A percentile compares a stretch with the other conserved stretches of the same genome.
Conservation (phyloP, 2,329 filamentous ascomycete genomes). For the Ophiostoma montium region DNA sequence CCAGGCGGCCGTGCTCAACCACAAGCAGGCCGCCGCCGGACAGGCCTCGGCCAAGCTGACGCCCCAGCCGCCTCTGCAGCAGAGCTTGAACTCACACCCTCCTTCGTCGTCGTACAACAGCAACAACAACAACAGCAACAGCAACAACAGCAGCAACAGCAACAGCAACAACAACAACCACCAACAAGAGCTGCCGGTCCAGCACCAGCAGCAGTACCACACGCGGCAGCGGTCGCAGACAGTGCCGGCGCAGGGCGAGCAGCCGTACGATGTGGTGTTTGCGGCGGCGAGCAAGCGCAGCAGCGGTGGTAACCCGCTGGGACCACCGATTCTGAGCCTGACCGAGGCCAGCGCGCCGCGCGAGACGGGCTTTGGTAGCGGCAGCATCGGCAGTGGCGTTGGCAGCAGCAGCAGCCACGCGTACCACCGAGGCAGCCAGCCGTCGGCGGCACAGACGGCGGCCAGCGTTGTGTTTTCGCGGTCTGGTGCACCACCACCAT, state of each 20-base stretch:
- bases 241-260: slow-evolving; percentile 41
- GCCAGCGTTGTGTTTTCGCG: slow-evolving; percentile 61
- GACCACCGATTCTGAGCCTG: slow-evolving; percentile 48
- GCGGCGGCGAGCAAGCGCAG: slow-evolving; percentile 27
- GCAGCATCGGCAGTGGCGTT: too few species aligned
- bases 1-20: slow-evolving; percentile 59
- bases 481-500: slow-evolving; percentile 35
- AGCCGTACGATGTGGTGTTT: slow-evolving; percentile 23
- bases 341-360: slow-evolving; percentile 50
- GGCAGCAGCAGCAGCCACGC: slow-evolving; percentile 27
- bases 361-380: slow-evolving; percentile 41
- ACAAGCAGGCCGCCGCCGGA: slow-evolving; percentile 32
- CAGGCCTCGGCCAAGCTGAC: slow-evolving; percentile 7
- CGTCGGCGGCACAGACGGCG: slow-evolving; percentile 53
- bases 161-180: slow-evolving; percentile 25
- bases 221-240: slow-evolving; percentile 61
- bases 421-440: slow-evolving; percentile 45
- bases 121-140: slow-evolving; percentile 40
- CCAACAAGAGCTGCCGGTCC: slow-evolving; percentile 7
- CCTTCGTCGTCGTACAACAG: too few species aligned
- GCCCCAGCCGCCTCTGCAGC: slow-evolving; percentile 25
- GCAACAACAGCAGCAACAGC: slow-evolving; percentile 21
- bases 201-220: slow-evolving; percentile 21
- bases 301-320: slow-evolving; percentile 36
- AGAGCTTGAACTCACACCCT: too few species aligned